A percentile compares a stretch with the other conserved stretches of the same genome.
Evolutionary conservation across 2,329 filamentous ascomycete genomes (phyloP).

Genomic region (Colletotrichum sp.): DNA sequence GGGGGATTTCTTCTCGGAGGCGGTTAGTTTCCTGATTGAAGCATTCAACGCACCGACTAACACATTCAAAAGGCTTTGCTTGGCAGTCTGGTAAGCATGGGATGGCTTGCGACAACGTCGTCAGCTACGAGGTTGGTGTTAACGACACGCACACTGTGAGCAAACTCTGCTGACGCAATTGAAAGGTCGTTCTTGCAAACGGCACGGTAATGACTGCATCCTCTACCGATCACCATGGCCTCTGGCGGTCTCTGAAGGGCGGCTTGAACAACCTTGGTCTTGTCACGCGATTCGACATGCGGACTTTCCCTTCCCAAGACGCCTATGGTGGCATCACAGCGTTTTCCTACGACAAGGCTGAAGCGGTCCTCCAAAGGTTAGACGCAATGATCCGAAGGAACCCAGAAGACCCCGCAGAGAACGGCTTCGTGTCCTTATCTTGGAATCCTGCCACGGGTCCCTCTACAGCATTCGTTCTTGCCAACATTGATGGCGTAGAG

Average conservation of each 20-base stretch:
- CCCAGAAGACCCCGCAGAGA: not conserved
- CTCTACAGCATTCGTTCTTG: not conserved
- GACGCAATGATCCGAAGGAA: not conserved
- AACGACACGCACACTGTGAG: too few relatives aligned
- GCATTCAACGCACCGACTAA: fast-evolving
- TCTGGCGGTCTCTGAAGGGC: slow-evolving; percentile 49
- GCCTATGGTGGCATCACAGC: slow-evolving; percentile 4
- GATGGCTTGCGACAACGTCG: slow-evolving; percentile 46
- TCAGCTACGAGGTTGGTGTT: not conserved
- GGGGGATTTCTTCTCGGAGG: slow-evolving; percentile 34
- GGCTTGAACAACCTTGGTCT: slow-evolving; percentile 50
- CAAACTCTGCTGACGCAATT: too few relatives aligned
- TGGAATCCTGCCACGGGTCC: not conserved
- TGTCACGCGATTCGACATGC: slow-evolving; percentile 34
- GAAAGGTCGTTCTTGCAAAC: slow-evolving; percentile 46
- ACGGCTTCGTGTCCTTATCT: not conserved
- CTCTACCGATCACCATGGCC: slow-evolving; percentile 35
- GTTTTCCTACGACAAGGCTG: not conserved
- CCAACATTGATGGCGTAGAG: not conserved
- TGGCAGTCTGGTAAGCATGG: slow-evolving; percentile 10
- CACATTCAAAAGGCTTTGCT: slow-evolving; percentile 19
- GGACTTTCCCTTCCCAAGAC: slow-evolving; percentile 23
- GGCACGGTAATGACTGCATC: slow-evolving; percentile 44
- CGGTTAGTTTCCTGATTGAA: not conserved
- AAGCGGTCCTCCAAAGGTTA: not conserved